Evolutionary conservation across 805 yeast genomes (phyloP), one percentile per base, ranked within the genome.

Genomic region (Yamadazyma laniorum): DNA sequence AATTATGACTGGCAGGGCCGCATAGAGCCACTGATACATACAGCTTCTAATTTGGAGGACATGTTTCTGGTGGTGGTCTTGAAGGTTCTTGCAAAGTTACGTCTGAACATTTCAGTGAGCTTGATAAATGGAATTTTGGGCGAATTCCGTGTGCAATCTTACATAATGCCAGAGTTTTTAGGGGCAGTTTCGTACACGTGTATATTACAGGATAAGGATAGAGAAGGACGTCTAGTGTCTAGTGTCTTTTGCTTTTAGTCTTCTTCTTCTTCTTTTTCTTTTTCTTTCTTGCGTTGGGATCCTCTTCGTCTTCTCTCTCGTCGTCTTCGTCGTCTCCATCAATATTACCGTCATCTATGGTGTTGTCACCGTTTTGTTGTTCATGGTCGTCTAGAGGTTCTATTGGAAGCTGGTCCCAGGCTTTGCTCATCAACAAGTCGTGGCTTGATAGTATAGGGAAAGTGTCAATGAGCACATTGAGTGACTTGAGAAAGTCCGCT

Each of bases 281-380:
- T 45, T 60, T 58, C 45, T 59, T 55, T 19, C 59, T 56, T 44
- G 58, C 56, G 43, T 57, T 53, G 18, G 55, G 55, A 8, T 39
- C 42, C 18, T 18, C 29, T 13, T 37, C 35, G 17, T 43, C 14
- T 18, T 37, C 44, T 6, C 44, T 43, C 6, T 52, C 40, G 19
- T 18, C n/a, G 13, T 17, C 25, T 6, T 8, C 29, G 9, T 21
- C 9, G 23, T 21, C 23, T 21, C 9, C 23, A 6, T 21, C 9
- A 21, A 21, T 6, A 7, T 21, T 21, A 21, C n/a, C n/a, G n/a
- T n/a, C n/a, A n/a, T n/a, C n/a, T n/a, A 21, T 21, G 23, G 23
- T 6, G 23, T 6, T 6, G 6, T 21, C 23, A 7, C 23, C 23
- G 9, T 21, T 21, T n/a, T n/a, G n/a, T n/a, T n/a, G n/a, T n/a